phyloP scores from a whole-genome alignment of 139 green algal species.

The Nannochloris sp. region DNA sequence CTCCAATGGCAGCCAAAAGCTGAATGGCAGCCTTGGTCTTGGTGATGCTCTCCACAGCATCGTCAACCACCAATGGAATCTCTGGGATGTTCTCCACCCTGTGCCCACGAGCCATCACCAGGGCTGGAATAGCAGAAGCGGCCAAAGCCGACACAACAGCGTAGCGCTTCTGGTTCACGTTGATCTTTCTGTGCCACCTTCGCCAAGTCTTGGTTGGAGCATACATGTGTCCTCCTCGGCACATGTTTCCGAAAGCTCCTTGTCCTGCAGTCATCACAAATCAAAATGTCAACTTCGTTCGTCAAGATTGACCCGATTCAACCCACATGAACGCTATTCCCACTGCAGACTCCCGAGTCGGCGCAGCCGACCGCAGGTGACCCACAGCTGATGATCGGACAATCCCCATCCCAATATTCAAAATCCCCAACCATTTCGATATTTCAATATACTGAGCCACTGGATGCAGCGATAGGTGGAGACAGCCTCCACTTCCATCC shows the following conservation, averaged over 20 bases:
- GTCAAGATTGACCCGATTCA: too few species aligned
- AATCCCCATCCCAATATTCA: neutral
- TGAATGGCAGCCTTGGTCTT: conserved; percentile 90
- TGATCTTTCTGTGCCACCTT: conserved; percentile 97
- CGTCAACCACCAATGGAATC: conserved; percentile 89
- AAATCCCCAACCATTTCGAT: neutral
- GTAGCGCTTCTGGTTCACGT: conserved; percentile 91
- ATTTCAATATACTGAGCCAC: too few species aligned
- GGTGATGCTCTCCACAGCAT: conserved; percentile 71
- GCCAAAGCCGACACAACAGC: conserved; percentile 90
- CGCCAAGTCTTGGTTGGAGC: conserved; percentile 94
- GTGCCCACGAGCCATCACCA: conserved; percentile 96
- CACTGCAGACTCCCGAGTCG: neutral
- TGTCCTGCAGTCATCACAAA: conserved; percentile 52
- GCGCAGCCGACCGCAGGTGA: neutral
- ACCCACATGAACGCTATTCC: too few species aligned
- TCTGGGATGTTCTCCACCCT: conserved; percentile 87
- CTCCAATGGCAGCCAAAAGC: conserved; percentile 79
- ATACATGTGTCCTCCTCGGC: conserved; percentile 97
- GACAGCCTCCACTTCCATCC: neutral
- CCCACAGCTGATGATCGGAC: neutral
- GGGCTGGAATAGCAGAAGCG: conserved; percentile 83
- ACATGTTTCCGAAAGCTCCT: conserved; percentile 99
- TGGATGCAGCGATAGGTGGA: too few species aligned
- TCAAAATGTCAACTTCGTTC: neutral